These are phyloP conservation scores for Penicillium pancosmium DNA, from an alignment of 495 filamentous ascomycete species.

Conservation along the genomic window DNA sequence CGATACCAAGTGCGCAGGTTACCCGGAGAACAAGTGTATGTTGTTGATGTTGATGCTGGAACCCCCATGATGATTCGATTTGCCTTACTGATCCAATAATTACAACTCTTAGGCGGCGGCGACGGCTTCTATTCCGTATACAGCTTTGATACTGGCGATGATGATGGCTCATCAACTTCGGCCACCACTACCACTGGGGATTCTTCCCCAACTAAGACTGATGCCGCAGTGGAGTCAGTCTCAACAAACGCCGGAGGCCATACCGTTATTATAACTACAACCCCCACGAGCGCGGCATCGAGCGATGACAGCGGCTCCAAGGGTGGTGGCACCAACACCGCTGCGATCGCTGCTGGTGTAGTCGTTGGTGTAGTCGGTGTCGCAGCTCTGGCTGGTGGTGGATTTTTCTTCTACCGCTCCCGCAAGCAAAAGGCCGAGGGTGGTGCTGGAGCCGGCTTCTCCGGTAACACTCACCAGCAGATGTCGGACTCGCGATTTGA, in stretches of 20 bases:
- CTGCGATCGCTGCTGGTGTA: slow-evolving; percentile 84
- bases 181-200: slow-evolving; percentile 17
- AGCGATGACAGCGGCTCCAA: slow-evolving; percentile 26
- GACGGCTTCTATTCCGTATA: slow-evolving; percentile 44
- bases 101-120: slow-evolving; percentile 45
- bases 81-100: slow-evolving; percentile 7
- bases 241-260: slow-evolving; percentile 34
- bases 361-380: slow-evolving; percentile 81
- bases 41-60: slow-evolving; percentile 5
- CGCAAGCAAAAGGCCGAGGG: slow-evolving; percentile 76
- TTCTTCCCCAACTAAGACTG: slow-evolving; percentile 24
- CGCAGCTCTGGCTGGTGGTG: slow-evolving; percentile 63
- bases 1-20: slow-evolving; percentile 45
- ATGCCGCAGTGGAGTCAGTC: slow-evolving; percentile 8
- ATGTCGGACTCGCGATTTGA: slow-evolving; percentile 86
- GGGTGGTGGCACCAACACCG: slow-evolving; percentile 56
- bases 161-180: slow-evolving; percentile 24
- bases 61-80: neutral
- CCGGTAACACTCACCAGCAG: slow-evolving; percentile 18
- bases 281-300: slow-evolving; percentile 23
- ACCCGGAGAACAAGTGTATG: slow-evolving; percentile 50
- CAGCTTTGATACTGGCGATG: slow-evolving; percentile 39
- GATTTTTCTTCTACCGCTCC: slow-evolving; percentile 75
- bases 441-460: slow-evolving; percentile 62
- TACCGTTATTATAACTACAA: slow-evolving; percentile 43